phyloP scores from a whole-genome alignment of 2,329 filamentous ascomycete species.

The Capronia americana region DNA sequence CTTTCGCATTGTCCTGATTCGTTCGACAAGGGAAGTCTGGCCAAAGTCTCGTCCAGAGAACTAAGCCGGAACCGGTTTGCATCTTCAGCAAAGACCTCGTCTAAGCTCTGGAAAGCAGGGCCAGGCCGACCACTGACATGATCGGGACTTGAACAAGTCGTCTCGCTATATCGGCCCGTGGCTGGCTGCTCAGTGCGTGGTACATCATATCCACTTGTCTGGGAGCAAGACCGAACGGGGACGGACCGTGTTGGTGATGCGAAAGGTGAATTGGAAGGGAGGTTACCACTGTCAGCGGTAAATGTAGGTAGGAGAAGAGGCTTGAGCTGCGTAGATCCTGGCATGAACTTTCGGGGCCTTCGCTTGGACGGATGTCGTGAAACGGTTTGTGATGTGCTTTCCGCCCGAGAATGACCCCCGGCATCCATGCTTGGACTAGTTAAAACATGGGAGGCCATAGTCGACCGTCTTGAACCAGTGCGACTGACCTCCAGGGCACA shows the following conservation, averaged over 20 bases:
- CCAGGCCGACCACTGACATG: slow-evolving; percentile 8
- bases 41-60: slow-evolving; percentile 1
- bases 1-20: slow-evolving; percentile 1
- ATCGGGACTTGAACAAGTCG: slow-evolving; percentile 18
- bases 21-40: slow-evolving; percentile 4
- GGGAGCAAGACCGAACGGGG: not conserved
- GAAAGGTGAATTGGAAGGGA: slow-evolving; percentile 30
- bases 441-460: slow-evolving; percentile 25
- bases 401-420: slow-evolving; percentile 6
- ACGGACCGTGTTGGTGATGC: slow-evolving; percentile 31
- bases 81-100: slow-evolving; percentile 31
- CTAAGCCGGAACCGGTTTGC: slow-evolving; percentile 7
- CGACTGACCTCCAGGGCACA: slow-evolving; percentile 38
- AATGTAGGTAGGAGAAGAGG: slow-evolving; percentile 44
- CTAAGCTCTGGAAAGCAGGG: slow-evolving; percentile 31
- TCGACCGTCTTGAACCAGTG: slow-evolving; percentile 33
- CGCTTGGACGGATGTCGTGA: slow-evolving; percentile 37
- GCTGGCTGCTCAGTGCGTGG: not conserved
- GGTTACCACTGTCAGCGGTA: slow-evolving; percentile 35
- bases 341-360: slow-evolving; percentile 46
- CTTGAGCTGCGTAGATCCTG: slow-evolving; percentile 46
- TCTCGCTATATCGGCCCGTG: slow-evolving; percentile 41
- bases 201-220: not conserved
- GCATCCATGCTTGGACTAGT: slow-evolving; percentile 24
- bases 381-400: slow-evolving; percentile 20